Evolutionary conservation across 140 eudicot genomes (phyloP).

Genomic region (Anethum foeniculum): DNA sequence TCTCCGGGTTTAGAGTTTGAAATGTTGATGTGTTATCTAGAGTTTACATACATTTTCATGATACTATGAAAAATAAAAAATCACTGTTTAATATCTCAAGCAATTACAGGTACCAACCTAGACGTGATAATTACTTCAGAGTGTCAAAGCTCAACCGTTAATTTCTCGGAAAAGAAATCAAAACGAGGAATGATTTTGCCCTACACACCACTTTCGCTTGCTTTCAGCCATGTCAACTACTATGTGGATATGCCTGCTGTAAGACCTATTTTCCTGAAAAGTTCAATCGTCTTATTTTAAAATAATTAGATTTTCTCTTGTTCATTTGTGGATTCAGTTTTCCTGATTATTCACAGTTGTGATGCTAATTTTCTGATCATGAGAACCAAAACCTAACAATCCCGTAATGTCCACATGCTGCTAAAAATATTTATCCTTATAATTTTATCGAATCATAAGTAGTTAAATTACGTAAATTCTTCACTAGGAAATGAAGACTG

Average conservation of each 20-base stretch:
- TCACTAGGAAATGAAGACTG: constrained; percentile 62
- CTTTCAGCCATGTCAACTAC: constrained; percentile 62
- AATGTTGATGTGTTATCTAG: background rate
- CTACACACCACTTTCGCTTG: constrained; percentile 61
- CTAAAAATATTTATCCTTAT: background rate
- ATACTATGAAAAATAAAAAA: constrained; percentile 23
- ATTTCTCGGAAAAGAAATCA: background rate
- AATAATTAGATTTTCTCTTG: background rate
- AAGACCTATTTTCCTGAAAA: constrained; percentile 18
- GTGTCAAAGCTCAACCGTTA: constrained; percentile 3
- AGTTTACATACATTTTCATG: background rate
- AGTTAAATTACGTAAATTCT: background rate
- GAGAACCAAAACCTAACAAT: background rate
- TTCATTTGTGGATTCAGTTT: background rate
- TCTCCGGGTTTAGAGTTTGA: background rate
- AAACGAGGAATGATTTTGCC: constrained; percentile 77
- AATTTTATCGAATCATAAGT: background rate
- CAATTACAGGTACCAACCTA: constrained; percentile 24
- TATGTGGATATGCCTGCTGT: constrained; percentile 67
- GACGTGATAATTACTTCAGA: constrained; percentile 21
- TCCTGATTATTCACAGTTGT: background rate
- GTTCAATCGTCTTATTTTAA: background rate
- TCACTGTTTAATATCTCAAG: background rate
- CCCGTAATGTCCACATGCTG: background rate
- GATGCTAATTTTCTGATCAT: background rate